Conservation (phyloP, 768 basidiomycete genomes). For the Vararia minispora region DNA sequence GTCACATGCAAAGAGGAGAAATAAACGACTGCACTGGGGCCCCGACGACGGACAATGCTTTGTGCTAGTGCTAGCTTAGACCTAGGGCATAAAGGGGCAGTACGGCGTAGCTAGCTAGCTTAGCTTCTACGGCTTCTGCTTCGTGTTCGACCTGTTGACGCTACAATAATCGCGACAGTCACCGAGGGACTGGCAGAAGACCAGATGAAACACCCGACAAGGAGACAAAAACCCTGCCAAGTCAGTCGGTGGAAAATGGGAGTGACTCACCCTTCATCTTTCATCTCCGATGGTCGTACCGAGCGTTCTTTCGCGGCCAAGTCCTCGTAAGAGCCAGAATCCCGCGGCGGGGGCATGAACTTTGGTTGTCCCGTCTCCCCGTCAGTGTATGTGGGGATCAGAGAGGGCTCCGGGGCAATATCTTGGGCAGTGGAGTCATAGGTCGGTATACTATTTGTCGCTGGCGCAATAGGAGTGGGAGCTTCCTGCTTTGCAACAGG, state of each 20-base stretch:
- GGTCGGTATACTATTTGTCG: slow-evolving; percentile 15
- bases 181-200: too few species aligned
- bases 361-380: slow-evolving; percentile 24
- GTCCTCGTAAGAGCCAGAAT: slow-evolving; percentile 24
- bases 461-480: neutral
- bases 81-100: slow-evolving; percentile 35
- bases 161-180: too few species aligned
- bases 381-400: neutral
- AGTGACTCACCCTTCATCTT: slow-evolving; percentile 87
- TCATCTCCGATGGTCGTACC: slow-evolving; percentile 80
- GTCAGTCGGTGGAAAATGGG: slow-evolving; percentile 16
- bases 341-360: slow-evolving; percentile 21
- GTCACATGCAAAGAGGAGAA: slow-evolving; percentile 37
- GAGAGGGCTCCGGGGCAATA: neutral
- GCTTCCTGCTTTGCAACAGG: slow-evolving; percentile 3
- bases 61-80: slow-evolving; percentile 47
- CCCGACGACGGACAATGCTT: slow-evolving; percentile 18
- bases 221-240: slow-evolving; percentile 8
- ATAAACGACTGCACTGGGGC: slow-evolving; percentile 60
- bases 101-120: too few species aligned
- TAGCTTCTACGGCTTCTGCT: too few species aligned
- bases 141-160: too few species aligned
- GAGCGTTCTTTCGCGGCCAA: slow-evolving; percentile 39
- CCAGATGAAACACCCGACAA: too few species aligned
- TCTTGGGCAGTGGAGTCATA: slow-evolving; percentile 4